Evolutionary conservation across 768 basidiomycete genomes (phyloP), one percentile per base, ranked within the genome.

Genomic region (Panaeolus papilionaceus): DNA sequence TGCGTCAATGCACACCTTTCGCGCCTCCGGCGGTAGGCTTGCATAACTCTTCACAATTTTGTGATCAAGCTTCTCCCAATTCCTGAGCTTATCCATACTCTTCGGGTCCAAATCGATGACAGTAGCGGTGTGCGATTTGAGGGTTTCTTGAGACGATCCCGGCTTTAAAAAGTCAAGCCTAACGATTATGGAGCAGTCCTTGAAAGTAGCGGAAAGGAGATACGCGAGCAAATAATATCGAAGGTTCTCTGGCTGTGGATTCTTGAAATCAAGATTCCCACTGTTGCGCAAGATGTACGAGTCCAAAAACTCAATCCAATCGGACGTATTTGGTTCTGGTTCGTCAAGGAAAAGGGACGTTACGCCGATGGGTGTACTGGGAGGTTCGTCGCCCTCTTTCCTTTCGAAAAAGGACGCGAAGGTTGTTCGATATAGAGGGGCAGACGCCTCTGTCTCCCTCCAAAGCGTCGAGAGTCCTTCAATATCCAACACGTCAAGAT

Each of bases 21-120:
- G 71, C 4, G 66, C 26, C 12, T 64, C 66, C 23, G 64, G 66
- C 2, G 54, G 54, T 37, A 58, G 14, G 20, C 2, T 4, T 3
- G 64, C 62, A 70, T 80, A 80, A 4, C 61, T 67, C 7, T 54
- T 69, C 18, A 72, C 76, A 68, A 99, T 93, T 69, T 85, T 83
- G 64, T 77, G 74, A 77, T 99, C 96, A 69, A 95, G 78, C 66
- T 85, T 80, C 69, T 85, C 85, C 95, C 95, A 99, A 70, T 85
- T 85, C 44, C 72, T 76, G 64, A 98, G 74, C 72, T 89, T 86
- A 33, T 79, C 75, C 71, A 92, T 78, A 62, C 85, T 83, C 79
- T 99, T 98, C 65, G 89, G 83, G 77, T 96, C 97, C 61, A 98
- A 79, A 77, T 99, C 97, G 71, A 98, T 94, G 40, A 95, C 80